Evolutionary conservation across 2,329 filamentous ascomycete genomes (phyloP).

Genomic region (Neocatenulostroma microsporum): DNA sequence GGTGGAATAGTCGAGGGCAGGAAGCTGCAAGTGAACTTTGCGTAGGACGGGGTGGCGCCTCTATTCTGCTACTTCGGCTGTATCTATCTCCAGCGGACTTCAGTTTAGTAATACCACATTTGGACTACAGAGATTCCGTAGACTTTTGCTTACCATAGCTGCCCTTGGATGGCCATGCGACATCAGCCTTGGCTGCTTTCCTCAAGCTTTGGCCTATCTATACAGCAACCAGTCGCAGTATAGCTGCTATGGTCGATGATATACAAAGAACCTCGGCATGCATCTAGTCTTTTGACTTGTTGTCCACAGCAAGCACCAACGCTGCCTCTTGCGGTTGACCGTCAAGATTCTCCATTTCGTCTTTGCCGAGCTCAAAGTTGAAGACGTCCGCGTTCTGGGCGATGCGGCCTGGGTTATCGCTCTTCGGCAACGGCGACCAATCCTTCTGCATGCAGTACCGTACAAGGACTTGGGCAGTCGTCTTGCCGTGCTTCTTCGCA

Average conservation of each 20-base stretch:
- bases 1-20: constrained; percentile 6
- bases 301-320: constrained; percentile 27
- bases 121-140: too few relatives aligned
- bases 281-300: constrained; percentile 18
- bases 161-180: not conserved
- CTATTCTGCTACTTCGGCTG: too few relatives aligned
- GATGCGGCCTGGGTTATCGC: constrained; percentile 59
- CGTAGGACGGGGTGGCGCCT: not conserved
- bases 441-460: constrained; percentile 78
- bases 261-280: too few relatives aligned
- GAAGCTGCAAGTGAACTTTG: constrained; percentile 6
- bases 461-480: constrained; percentile 67
- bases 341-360: constrained; percentile 52
- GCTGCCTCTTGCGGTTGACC: constrained; percentile 36
- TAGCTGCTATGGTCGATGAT: too few relatives aligned
- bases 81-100: too few relatives aligned
- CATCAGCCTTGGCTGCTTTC: too few relatives aligned
- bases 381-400: constrained; percentile 57
- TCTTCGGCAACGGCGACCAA: constrained; percentile 63
- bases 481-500: constrained; percentile 64
- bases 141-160: too few relatives aligned
- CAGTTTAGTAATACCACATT: too few relatives aligned
- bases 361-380: constrained; percentile 49
- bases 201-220: too few relatives aligned
- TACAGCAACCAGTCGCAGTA: too few relatives aligned